These are phyloP conservation scores for Pseudotulostoma volvatum DNA, from an alignment of 495 filamentous ascomycete genomes.

Conservation along the genomic window DNA sequence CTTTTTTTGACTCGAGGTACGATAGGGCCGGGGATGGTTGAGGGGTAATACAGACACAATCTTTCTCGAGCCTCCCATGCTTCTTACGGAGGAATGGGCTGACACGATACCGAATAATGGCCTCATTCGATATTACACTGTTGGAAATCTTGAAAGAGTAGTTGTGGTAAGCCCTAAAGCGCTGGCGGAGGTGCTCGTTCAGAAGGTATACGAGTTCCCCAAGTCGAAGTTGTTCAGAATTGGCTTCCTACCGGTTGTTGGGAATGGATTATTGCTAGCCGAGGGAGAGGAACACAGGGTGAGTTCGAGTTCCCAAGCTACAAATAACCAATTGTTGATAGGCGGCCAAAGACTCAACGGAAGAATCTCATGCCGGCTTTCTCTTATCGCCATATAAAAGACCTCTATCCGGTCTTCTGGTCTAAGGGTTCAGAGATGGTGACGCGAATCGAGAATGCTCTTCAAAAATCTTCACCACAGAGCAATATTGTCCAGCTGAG, in stretches of 20 bases:
- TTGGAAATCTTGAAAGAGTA: slow-evolving; percentile 57
- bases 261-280: slow-evolving; percentile 60
- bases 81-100: slow-evolving; percentile 43
- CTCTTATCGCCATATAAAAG: slow-evolving; percentile 68
- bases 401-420: slow-evolving; percentile 79
- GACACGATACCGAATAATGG: slow-evolving; percentile 62
- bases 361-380: slow-evolving; percentile 75
- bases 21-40: slow-evolving; percentile 21
- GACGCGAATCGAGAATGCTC: slow-evolving; percentile 23
- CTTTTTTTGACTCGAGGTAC: background rate
- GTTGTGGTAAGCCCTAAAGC: slow-evolving; percentile 48
- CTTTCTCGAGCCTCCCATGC: slow-evolving; percentile 33
- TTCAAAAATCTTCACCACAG: slow-evolving; percentile 6
- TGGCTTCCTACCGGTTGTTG: slow-evolving; percentile 47
- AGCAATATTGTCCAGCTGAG: slow-evolving; percentile 38
- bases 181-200: slow-evolving; percentile 45
- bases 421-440: slow-evolving; percentile 39
- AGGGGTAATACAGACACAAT: slow-evolving; percentile 15
- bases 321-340: background rate
- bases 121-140: slow-evolving; percentile 50
- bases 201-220: slow-evolving; percentile 61
- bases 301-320: too few species aligned
- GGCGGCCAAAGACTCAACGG: slow-evolving; percentile 37
- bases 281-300: slow-evolving; percentile 77
- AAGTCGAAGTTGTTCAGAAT: slow-evolving; percentile 46